Evolutionary conservation across 1,139 yeast genomes (phyloP).

Genomic region (Candida sojae): DNA sequence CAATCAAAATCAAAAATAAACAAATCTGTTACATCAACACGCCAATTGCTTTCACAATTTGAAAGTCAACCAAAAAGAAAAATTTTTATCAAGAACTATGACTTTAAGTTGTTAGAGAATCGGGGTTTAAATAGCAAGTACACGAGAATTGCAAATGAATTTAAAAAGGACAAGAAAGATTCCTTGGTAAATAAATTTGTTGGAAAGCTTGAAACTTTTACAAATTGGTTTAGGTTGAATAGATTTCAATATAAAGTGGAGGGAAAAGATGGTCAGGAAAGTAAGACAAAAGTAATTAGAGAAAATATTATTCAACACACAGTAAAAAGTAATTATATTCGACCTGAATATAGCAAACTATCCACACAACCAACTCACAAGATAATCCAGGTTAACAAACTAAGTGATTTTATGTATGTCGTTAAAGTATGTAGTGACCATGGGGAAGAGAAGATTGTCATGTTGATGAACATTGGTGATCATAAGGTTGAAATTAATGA

Average conservation of each 20-base stretch:
- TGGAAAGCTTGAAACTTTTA: neutral
- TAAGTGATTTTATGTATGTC: slow-evolving; percentile 10
- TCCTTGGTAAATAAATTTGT: slow-evolving; percentile 3
- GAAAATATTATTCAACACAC: slow-evolving; percentile 1
- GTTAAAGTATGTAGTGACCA: slow-evolving; percentile 4
- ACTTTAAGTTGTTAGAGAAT: slow-evolving; percentile 8
- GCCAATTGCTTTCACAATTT: slow-evolving; percentile 7
- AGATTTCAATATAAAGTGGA: slow-evolving; percentile 7
- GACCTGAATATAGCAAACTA: slow-evolving; percentile 3
- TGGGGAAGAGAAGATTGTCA: slow-evolving; percentile 2
- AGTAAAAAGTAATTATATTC: neutral
- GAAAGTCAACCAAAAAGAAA: slow-evolving; percentile 1
- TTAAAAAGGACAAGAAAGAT: slow-evolving; percentile 2
- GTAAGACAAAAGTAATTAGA: neutral
- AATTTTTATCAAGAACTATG: neutral
- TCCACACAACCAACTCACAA: slow-evolving; percentile 13
- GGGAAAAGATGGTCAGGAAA: neutral
- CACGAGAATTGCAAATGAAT: slow-evolving; percentile 7
- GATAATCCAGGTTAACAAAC: slow-evolving; percentile 2
- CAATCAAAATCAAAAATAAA: neutral
- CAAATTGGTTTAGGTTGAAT: slow-evolving; percentile 10
- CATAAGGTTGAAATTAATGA: slow-evolving; percentile 7
- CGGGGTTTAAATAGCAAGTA: slow-evolving; percentile 10
- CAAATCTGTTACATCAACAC: slow-evolving; percentile 1
- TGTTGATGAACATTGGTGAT: slow-evolving; percentile 8